These are phyloP conservation scores for Limnomonas spitsbergensis DNA, from an alignment of 139 green algal species.

Conservation along the genomic window DNA sequence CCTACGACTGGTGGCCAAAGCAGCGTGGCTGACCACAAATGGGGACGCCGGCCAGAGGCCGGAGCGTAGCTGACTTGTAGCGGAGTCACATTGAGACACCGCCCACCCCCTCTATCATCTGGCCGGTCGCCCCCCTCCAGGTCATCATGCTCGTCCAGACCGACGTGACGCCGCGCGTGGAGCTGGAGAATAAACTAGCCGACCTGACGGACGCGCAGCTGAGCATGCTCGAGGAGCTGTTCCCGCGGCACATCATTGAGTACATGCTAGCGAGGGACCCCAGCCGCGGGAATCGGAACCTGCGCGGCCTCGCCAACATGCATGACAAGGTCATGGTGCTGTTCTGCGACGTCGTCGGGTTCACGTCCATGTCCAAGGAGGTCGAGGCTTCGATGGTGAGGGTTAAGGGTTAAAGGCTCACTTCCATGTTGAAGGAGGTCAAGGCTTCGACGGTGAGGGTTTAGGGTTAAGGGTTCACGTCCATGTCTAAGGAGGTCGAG, in stretches of 20 bases:
- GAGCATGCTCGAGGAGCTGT: constrained; percentile 50
- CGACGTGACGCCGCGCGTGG: constrained; percentile 44
- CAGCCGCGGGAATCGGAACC: constrained; percentile 27
- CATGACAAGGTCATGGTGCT: constrained; percentile 49
- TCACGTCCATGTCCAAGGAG: constrained; percentile 51
- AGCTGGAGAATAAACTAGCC: constrained; percentile 49
- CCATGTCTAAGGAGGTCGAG: constrained; percentile 49
- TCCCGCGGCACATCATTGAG: constrained; percentile 52
- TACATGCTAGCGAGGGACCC: constrained; percentile 43
- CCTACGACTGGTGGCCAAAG: no score
- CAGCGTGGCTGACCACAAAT: no score
- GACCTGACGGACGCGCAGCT: constrained; percentile 52
- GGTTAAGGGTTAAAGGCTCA: no score
- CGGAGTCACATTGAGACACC: no score
- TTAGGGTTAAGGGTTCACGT: no score
- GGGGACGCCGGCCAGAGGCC: no score
- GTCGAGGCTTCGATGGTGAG: constrained; percentile 18
- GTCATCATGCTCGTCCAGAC: constrained; percentile 51
- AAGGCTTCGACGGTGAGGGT: neutral
- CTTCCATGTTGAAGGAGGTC: constrained; percentile 50
- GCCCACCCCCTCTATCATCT: no score
- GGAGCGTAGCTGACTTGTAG: no score
- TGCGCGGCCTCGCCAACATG: constrained; percentile 42
- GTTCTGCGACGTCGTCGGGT: constrained; percentile 41
- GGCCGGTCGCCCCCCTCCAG: no score